Evolutionary conservation across 1,139 yeast genomes (phyloP), one percentile per base, ranked within the genome.

Genomic region (Barnettozyma hawaiiensis): DNA sequence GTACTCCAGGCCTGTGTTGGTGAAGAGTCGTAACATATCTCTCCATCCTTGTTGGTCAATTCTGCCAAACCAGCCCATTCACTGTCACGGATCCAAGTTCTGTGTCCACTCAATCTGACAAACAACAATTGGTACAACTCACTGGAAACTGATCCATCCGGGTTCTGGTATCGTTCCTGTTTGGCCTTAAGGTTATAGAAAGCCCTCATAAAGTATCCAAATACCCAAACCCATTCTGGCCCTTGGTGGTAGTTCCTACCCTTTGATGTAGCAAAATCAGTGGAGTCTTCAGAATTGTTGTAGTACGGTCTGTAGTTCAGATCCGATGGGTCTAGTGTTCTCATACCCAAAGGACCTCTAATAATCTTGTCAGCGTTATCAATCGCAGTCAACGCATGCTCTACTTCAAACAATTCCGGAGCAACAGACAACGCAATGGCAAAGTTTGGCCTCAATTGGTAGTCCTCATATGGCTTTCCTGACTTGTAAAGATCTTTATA

Each of bases 171-270:
- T 15, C 57, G 40, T 37, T 59, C 46, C 31, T 61, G 62, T 9
- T 66, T 66, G 43, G 70, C 64, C 51, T 79, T 78, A 62, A 84
- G 79, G 41, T 66, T 61, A 37, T 73, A 65, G 59, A 71, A 80
- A 0, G 97, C 96, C 49, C 97, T 74, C 52, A 92, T 65, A 60
- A 86, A 90, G 64, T 78, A 89, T 2, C 98, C 98, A 31, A 74
- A 72, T 48, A 81, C 78, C 97, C 97, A 92, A 19, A 85, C 82
- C 98, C 98, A 92, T 61, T 92, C 98, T 2, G 98, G 98, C 2
- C 98, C 98, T 65, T 92, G 97, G 63, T 92, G 98, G 62, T 92
- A 92, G 64, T 92, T 92, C 57, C 97, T 75, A 16, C 98, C 98
- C 64, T 89, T 89, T 6, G 97, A 73, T 0, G 97, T 89, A 1